Evolutionary conservation across 306 rosid species (phyloP).

Genomic region (Pterocarpus macrocarpus): DNA sequence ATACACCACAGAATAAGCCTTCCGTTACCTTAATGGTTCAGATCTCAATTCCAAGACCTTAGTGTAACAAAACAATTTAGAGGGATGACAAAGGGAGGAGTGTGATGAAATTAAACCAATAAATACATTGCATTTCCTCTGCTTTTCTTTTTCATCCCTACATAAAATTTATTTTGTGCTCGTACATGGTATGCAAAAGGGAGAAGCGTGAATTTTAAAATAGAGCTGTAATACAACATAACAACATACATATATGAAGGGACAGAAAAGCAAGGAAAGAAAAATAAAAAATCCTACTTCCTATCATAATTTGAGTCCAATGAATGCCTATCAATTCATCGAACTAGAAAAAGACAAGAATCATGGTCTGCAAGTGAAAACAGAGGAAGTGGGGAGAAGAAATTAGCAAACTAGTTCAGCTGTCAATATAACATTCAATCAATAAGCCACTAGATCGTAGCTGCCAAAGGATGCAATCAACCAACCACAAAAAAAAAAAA

Average conservation of each 20-base stretch:
- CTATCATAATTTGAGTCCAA: not conserved
- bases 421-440: too few species aligned
- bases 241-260: not conserved
- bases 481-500: too few species aligned
- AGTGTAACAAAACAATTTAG: not conserved
- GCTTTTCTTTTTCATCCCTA: not conserved
- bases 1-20: too few species aligned
- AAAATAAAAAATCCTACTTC: not conserved
- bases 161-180: not conserved
- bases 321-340: slow-evolving; percentile 2
- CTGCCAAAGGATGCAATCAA: too few species aligned
- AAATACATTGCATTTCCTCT: not conserved
- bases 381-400: too few species aligned
- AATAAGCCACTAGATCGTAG: too few species aligned
- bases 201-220: too few species aligned
- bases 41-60: not conserved
- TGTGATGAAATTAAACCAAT: not conserved
- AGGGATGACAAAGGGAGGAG: too few species aligned
- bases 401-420: too few species aligned
- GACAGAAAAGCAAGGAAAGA: not conserved
- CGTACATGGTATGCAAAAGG: not conserved
- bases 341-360: not conserved
- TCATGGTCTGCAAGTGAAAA: too few species aligned
- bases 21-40: too few species aligned
- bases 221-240: too few species aligned